A percentile compares a stretch with the other conserved stretches of the same genome.
These are phyloP conservation scores for Yarrowia sp. DNA, from an alignment of 805 yeast genomes.

Conservation along the genomic window DNA sequence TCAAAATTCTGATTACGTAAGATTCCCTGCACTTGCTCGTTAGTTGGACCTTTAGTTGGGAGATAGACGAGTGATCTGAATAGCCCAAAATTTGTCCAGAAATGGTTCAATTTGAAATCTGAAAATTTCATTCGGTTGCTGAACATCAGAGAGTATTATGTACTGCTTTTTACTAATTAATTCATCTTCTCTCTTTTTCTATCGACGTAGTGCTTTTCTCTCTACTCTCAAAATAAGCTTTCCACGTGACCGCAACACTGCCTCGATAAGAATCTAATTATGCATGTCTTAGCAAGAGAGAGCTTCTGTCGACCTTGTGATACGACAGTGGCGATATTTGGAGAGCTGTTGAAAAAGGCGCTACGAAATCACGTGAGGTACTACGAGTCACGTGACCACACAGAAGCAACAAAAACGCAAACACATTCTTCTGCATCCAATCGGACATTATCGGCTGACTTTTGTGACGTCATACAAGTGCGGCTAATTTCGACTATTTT, in stretches of 20 bases:
- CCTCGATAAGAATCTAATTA: slow-evolving; percentile 26
- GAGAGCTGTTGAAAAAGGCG: too few species aligned
- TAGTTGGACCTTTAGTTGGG: not conserved
- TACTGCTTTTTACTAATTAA: too few species aligned
- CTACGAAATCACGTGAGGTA: not conserved
- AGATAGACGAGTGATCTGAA: not conserved
- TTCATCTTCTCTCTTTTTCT: too few species aligned
- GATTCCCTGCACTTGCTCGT: too few species aligned
- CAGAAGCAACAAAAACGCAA: too few species aligned
- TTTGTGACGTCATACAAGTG: not conserved
- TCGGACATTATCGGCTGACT: too few species aligned
- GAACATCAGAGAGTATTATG: too few species aligned
- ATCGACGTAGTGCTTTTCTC: too few species aligned
- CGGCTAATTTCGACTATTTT: not conserved
- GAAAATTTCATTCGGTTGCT: not conserved
- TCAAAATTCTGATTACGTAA: too few species aligned
- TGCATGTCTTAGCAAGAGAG: slow-evolving; percentile 13
- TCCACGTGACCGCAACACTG: slow-evolving; percentile 32
- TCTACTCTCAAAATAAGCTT: not conserved
- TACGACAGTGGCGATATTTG: too few species aligned
- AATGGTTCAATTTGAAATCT: not conserved
- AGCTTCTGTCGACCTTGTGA: not conserved
- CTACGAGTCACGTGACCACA: not conserved
- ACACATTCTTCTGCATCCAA: too few species aligned
- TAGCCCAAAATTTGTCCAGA: not conserved